Percentiles rank a stretch among this genome's conserved stretches.
These are phyloP conservation scores for Rhizopogon salebrosus DNA, from an alignment of 768 basidiomycete species.

Conservation along the genomic window DNA sequence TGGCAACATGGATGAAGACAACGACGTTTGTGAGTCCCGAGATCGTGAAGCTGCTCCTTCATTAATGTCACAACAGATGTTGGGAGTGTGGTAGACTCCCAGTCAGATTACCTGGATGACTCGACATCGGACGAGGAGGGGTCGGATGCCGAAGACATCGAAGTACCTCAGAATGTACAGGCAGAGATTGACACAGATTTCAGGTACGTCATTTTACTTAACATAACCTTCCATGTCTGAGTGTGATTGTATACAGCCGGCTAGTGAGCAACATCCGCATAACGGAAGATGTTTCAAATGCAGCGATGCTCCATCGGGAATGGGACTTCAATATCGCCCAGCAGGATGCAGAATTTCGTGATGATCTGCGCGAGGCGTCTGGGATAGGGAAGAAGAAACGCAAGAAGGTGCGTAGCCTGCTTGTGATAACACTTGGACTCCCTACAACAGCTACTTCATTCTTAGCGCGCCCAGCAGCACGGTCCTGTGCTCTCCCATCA, in stretches of 20 bases:
- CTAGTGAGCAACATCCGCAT: conserved; percentile 62
- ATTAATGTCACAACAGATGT: conserved; percentile 27
- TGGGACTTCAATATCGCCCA: conserved; percentile 76
- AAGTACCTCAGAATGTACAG: conserved; percentile 27
- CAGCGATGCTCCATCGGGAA: conserved; percentile 51
- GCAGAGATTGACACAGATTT: conserved; percentile 53
- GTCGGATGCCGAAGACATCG: conserved; percentile 25
- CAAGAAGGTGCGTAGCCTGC: conserved; percentile 36
- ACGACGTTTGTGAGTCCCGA: conserved; percentile 28
- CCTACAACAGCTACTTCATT: neutral
- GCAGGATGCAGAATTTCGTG: conserved; percentile 61
- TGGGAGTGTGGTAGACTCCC: conserved; percentile 40
- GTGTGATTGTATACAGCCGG: conserved; percentile 40
- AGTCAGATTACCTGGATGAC: conserved; percentile 9
- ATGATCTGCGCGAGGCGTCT: conserved; percentile 69
- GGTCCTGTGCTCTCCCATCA: conserved; percentile 64
- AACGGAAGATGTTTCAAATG: conserved; percentile 37
- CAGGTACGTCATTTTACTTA: conserved; percentile 32
- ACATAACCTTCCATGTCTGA: neutral
- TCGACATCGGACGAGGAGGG: neutral
- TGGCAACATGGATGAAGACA: conserved; percentile 9
- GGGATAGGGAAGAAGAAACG: conserved; percentile 55
- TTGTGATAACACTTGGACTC: neutral
- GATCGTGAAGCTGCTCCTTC: conserved; percentile 35
- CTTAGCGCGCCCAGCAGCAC: conserved; percentile 37